A percentile compares a stretch with the other conserved stretches of the same genome.
phyloP scores from a whole-genome alignment of 2,329 filamentous ascomycete species.

The Pseudogymnoascus sp. region DNA sequence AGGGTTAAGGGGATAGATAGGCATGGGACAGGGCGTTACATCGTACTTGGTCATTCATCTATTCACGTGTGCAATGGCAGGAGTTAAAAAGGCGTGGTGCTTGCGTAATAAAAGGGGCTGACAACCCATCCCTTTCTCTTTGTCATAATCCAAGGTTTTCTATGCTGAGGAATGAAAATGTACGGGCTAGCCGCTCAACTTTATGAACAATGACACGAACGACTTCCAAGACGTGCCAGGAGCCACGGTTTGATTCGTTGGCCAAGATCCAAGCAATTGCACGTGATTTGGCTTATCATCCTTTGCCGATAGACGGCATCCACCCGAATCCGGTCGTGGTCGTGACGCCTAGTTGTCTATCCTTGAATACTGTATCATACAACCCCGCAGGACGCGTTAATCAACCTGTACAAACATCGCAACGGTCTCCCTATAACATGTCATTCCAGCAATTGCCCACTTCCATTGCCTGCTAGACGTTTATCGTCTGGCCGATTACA shows the following conservation, averaged over 20 bases:
- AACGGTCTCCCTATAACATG: slow-evolving; percentile 14
- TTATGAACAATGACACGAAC: slow-evolving; percentile 9
- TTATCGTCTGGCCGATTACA: slow-evolving; percentile 34
- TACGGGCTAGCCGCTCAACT: not conserved
- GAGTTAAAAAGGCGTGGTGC: not conserved
- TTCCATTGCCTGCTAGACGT: slow-evolving; percentile 34
- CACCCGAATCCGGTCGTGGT: slow-evolving; percentile 8
- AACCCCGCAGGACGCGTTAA: slow-evolving; percentile 11
- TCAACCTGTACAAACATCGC: slow-evolving; percentile 17
- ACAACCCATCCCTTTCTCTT: not conserved
- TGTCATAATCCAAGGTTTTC: slow-evolving; percentile 1
- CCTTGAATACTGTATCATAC: slow-evolving; percentile 9
- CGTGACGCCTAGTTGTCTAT: slow-evolving; percentile 4
- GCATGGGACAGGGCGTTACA: not conserved
- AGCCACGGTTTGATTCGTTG: not conserved
- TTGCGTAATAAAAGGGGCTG: slow-evolving; percentile 1
- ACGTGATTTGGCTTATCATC: slow-evolving; percentile 4
- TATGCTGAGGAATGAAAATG: slow-evolving; percentile 1
- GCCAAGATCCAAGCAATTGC: not conserved
- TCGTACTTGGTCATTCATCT: not conserved
- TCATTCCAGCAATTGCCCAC: slow-evolving; percentile 13
- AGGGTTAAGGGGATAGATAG: not conserved
- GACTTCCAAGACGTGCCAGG: slow-evolving; percentile 4
- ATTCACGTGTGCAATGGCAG: slow-evolving; percentile 3
- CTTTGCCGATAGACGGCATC: slow-evolving; percentile 5